A percentile compares a stretch with the other conserved stretches of the same genome.
These are phyloP conservation scores for Leishmania tropica DNA, from an alignment of 208 protist species.

Conservation along the genomic window DNA sequence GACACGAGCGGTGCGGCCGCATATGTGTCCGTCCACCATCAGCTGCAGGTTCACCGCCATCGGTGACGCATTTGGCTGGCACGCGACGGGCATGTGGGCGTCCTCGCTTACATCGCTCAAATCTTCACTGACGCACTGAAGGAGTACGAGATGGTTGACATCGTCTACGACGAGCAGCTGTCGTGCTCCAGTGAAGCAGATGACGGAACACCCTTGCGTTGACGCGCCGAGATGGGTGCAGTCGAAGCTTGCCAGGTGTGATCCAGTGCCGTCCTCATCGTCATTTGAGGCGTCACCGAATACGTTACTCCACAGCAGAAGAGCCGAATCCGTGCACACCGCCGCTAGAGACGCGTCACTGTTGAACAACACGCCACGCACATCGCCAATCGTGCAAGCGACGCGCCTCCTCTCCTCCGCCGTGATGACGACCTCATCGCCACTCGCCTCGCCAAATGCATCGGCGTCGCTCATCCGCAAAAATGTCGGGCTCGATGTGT, in stretches of 20 bases:
- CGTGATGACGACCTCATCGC: neutral
- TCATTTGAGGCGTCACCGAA: neutral
- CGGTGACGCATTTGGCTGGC: neutral
- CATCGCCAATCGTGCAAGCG: slow-evolving; percentile 9
- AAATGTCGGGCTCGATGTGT: slow-evolving; percentile 7
- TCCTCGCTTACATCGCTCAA: neutral
- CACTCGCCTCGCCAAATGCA: neutral
- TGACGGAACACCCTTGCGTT: slow-evolving; percentile 14
- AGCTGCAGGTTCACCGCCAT: slow-evolving; percentile 16
- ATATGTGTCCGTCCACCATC: slow-evolving; percentile 70
- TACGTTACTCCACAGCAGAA: slow-evolving; percentile 11
- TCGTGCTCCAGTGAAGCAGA: slow-evolving; percentile 18
- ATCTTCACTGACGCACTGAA: neutral
- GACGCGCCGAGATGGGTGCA: slow-evolving; percentile 24
- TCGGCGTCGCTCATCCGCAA: neutral
- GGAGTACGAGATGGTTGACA: slow-evolving; percentile 31
- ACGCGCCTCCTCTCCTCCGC: slow-evolving; percentile 7
- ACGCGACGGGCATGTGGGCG: too few species aligned
- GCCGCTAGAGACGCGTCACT: slow-evolving; percentile 12
- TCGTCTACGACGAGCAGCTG: slow-evolving; percentile 26
- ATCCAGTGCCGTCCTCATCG: neutral
- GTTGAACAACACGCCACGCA: slow-evolving; percentile 14
- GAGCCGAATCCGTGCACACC: slow-evolving; percentile 4
- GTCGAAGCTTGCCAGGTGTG: neutral
- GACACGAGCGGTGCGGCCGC: slow-evolving; percentile 27